These are phyloP conservation scores for Cercospora sp. DNA, from an alignment of 2,329 filamentous ascomycete species.

Conservation along the genomic window DNA sequence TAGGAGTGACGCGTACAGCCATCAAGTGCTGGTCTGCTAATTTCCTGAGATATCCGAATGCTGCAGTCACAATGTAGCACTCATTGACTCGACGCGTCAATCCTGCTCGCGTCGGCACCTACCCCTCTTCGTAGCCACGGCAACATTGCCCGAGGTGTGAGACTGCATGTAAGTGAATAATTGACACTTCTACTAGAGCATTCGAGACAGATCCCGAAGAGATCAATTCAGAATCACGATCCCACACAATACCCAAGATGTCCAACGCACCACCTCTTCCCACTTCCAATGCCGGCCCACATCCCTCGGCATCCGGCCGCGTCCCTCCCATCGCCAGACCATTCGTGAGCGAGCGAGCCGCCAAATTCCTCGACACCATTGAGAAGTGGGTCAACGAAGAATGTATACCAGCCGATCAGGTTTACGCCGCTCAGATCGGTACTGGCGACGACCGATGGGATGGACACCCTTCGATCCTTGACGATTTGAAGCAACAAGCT, in stretches of 20 bases:
- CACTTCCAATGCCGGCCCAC: constrained; percentile 18
- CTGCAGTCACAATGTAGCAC: constrained; percentile 1
- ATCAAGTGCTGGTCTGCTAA: background rate
- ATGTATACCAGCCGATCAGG: constrained; percentile 71
- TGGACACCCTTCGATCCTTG: constrained; percentile 74
- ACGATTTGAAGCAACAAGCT: constrained; percentile 80
- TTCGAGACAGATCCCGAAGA: background rate
- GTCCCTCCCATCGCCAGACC: constrained; percentile 60
- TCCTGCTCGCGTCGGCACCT: background rate
- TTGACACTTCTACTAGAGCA: background rate
- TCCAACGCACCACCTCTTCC: constrained; percentile 26
- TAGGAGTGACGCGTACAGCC: background rate
- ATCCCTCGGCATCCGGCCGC: constrained; percentile 52
- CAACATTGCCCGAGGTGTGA: constrained; percentile 11
- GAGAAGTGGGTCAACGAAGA: constrained; percentile 97
- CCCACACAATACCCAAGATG: constrained; percentile 11
- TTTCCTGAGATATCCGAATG: background rate
- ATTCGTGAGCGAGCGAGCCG: constrained; percentile 81
- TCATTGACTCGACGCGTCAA: constrained; percentile 12
- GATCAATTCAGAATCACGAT: background rate
- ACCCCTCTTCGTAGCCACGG: constrained; percentile 7
- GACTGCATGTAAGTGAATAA: constrained; percentile 1
- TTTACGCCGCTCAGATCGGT: constrained; percentile 78
- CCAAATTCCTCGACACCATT: constrained; percentile 76
- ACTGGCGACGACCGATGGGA: constrained; percentile 77